These are phyloP conservation scores for Spergularia bocconei DNA, from an alignment of 148 eudicot genomes.

Conservation along the genomic window DNA sequence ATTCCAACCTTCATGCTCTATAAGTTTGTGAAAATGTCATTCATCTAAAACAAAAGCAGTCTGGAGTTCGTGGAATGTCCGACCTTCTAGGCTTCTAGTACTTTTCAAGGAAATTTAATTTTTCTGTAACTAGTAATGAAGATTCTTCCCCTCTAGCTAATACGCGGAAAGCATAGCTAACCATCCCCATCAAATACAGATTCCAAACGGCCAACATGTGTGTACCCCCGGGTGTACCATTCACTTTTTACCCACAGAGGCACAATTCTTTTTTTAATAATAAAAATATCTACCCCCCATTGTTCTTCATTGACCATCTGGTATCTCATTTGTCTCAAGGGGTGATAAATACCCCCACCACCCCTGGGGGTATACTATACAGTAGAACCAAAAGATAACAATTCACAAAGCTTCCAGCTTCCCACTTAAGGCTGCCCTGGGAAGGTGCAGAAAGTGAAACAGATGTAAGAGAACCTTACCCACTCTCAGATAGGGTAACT, in stretches of 20 bases:
- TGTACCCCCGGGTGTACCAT: too few species aligned
- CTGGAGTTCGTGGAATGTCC: neutral
- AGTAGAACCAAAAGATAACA: neutral
- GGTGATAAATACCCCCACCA: too few species aligned
- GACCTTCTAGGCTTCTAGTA: neutral
- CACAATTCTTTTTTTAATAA: too few species aligned
- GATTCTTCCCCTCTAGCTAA: neutral
- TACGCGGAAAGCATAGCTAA: neutral
- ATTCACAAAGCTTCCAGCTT: neutral
- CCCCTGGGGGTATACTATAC: too few species aligned
- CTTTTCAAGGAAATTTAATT: neutral
- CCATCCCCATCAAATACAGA: conserved; percentile 6
- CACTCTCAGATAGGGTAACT: neutral
- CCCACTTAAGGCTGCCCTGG: neutral
- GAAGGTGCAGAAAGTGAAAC: neutral
- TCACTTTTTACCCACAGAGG: too few species aligned
- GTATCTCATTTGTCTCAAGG: too few species aligned
- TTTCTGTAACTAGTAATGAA: neutral
- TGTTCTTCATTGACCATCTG: too few species aligned
- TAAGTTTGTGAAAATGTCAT: neutral
- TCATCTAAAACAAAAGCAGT: neutral
- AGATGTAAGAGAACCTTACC: neutral
- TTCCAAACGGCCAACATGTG: too few species aligned
- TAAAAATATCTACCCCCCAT: too few species aligned
- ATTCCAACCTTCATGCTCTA: neutral